These are phyloP conservation scores for Ilex paraguariensis DNA, from an alignment of 305 asterid species.

Conservation along the genomic window DNA sequence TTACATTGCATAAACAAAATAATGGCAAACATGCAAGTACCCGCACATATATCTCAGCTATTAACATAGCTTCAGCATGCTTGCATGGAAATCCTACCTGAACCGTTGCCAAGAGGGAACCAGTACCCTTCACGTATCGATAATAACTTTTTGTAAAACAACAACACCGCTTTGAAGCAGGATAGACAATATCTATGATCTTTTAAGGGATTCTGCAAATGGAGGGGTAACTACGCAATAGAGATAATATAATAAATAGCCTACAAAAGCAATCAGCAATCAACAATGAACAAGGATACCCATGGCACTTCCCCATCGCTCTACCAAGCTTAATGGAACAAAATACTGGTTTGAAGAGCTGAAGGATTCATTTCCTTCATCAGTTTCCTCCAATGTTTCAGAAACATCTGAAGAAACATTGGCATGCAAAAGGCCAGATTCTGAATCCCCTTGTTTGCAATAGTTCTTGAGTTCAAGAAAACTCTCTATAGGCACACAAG, in stretches of 20 bases:
- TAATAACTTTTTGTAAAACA: constrained; percentile 95
- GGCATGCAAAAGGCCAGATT: constrained; percentile 16
- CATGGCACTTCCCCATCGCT: constrained; percentile 96
- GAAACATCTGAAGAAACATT: constrained; percentile 27
- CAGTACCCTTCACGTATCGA: constrained; percentile 94
- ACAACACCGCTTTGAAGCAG: constrained; percentile 86
- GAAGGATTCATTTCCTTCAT: constrained; percentile 27
- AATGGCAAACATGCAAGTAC: no score
- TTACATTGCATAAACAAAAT: no score
- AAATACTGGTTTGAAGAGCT: constrained; percentile 31
- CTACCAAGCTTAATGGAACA: constrained; percentile 68
- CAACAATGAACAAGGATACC: constrained; percentile 47
- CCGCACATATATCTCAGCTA: no score
- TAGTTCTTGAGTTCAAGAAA: constrained; percentile 52
- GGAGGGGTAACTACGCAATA: constrained; percentile 3
- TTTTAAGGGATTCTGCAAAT: constrained; percentile 23
- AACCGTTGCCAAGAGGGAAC: constrained; percentile 78
- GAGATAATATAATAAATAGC: constrained; percentile 14
- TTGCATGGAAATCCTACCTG: constrained; percentile 34
- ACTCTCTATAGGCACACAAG: constrained; percentile 56
- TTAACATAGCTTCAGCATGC: constrained; percentile 3
- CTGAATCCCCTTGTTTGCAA: constrained; percentile 26
- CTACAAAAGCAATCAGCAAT: constrained; percentile 2
- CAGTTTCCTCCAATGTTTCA: constrained; percentile 27
- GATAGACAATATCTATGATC: constrained; percentile 80